Percentiles rank a stretch among this genome's conserved stretches.
These are phyloP conservation scores for Cladosporium phlei DNA, from an alignment of 2,329 filamentous ascomycete genomes.

Conservation along the genomic window DNA sequence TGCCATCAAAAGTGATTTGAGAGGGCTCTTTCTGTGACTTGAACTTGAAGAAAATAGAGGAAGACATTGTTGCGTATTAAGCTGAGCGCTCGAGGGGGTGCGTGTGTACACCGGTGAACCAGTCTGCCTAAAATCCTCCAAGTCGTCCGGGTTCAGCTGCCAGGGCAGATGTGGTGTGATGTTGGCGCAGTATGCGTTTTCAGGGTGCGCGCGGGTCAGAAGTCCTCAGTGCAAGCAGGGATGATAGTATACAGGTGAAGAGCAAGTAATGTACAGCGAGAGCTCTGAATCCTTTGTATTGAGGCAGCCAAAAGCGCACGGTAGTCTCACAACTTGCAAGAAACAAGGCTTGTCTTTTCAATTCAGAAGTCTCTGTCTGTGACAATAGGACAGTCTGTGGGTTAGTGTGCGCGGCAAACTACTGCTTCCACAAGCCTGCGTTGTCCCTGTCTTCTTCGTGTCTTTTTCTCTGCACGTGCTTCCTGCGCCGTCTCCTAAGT, in stretches of 20 bases:
- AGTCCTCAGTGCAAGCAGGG: conserved; percentile 12
- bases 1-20: conserved; percentile 93
- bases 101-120: not conserved
- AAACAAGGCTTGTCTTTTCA: conserved; percentile 14
- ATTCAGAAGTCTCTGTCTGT: conserved; percentile 16
- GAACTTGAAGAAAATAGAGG: conserved; percentile 99
- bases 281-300: conserved; percentile 13
- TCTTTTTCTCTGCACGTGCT: conserved; percentile 10
- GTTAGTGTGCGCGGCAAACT: conserved; percentile 11
- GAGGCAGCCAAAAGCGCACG: conserved; percentile 14
- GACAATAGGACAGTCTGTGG: conserved; percentile 15
- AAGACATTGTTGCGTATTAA: conserved; percentile 64
- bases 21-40: conserved; percentile 96
- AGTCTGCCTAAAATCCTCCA: not conserved
- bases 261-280: conserved; percentile 14
- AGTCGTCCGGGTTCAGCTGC: not conserved
- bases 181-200: conserved; percentile 2
- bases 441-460: conserved; percentile 1
- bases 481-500: conserved; percentile 4
- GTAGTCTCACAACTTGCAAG: conserved; percentile 14
- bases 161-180: not conserved
- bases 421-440: conserved; percentile 3
- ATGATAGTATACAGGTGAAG: conserved; percentile 11
- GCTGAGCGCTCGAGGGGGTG: not conserved
- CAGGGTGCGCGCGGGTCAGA: conserved; percentile 7